Percentiles rank a stretch among this genome's conserved stretches.
Conservation (phyloP, 352 stramenopile genomes). For the Pythium guiyangense region DNA sequence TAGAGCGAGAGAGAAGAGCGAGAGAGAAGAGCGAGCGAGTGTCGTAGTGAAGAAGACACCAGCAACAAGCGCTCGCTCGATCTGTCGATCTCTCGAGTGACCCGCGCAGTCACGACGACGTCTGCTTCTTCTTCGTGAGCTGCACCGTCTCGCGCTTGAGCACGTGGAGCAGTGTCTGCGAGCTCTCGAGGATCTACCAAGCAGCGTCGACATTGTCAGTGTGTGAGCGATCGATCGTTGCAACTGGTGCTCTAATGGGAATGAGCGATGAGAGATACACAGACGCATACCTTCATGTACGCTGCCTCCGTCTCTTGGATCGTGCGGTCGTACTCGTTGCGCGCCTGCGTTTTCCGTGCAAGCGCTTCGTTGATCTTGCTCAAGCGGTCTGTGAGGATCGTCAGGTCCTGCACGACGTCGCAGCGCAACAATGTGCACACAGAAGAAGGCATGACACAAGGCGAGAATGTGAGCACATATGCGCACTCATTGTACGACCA, state of each 20-base stretch:
- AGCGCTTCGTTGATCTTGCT: conserved; percentile 92
- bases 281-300: conserved; percentile 86
- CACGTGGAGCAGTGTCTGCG: conserved; percentile 92
- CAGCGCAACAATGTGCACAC: too few species aligned
- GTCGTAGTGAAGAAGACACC: too few species aligned
- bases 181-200: conserved; percentile 88
- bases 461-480: not conserved
- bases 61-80: too few species aligned
- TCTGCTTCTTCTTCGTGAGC: conserved; percentile 95
- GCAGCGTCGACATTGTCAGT: too few species aligned
- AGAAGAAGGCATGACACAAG: not conserved
- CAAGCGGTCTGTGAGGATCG: conserved; percentile 87
- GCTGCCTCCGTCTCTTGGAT: conserved; percentile 93
- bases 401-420: conserved; percentile 54
- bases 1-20: too few species aligned
- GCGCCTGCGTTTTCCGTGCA: conserved; percentile 84
- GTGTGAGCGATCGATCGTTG: too few species aligned
- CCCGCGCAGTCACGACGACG: conserved; percentile 44
- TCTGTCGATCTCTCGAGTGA: too few species aligned
- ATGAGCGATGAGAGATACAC: not conserved
- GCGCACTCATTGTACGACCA: not conserved
- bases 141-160: conserved; percentile 93
- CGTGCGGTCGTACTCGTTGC: conserved; percentile 92
- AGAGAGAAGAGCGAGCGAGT: not conserved
- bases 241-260: too few species aligned